Evolutionary conservation across 129 eudicot species (phyloP), one percentile per base, ranked within the genome.

Genomic region (Flaveria bidentis): DNA sequence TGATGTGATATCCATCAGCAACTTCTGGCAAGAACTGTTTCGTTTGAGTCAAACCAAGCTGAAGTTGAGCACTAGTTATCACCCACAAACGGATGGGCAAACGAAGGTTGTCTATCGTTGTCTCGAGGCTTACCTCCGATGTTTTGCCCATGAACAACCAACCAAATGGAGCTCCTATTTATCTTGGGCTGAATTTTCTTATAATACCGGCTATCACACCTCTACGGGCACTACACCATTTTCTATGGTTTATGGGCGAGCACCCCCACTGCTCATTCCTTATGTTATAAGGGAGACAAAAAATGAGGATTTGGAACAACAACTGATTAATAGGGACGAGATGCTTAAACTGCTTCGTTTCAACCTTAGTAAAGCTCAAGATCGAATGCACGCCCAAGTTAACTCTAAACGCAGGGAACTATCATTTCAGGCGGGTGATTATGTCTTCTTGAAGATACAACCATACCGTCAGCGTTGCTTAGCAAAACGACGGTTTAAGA

Each of bases 401-500:
- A 20, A 20, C 10, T 42, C 46, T 42, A 42, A 42, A 42, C 11
- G 46, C 11, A 42, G 46, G 46, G 46, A 42, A 42, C 46, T 42
- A 42, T 42, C 46, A 11, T 42, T 42, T 9, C 46, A 42, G 46
- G 46, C 2, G 0, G 72, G 73, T 11, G 73, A 69, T 3, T 46
- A 69, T 45, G 58, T 16, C 4, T 69, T 45, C 28, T 17, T 69
- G 14, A 45, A 58, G 18, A 14, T 55, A 3, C 77, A 55, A 57
- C 69, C 77, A 7, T 75, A 75, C 44, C 49, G 72, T 1, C 50
- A 75, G 5, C 6, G 26, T 3, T 45, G 61, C 9, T 47, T 75
- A 56, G 76, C 76, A 7, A 71, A 71, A 9, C 50, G 63, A 23
- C 49, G 30, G 2, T 52, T 5, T 4, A 0, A 20, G 22, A 20